phyloP scores from a whole-genome alignment of 108 stramenopile genomes.

The Nitzschia palea region DNA sequence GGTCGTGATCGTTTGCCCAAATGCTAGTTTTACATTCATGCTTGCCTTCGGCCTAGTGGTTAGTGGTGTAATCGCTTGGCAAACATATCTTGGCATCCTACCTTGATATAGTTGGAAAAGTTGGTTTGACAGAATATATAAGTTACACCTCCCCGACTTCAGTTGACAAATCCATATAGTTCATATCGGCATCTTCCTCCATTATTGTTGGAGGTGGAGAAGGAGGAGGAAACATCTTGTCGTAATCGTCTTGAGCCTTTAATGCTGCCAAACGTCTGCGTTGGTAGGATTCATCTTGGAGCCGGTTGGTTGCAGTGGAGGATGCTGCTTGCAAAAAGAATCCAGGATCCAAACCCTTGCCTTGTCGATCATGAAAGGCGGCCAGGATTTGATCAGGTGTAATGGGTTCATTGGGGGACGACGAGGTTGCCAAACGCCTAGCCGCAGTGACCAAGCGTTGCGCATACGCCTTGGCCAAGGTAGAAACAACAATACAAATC shows the following conservation, averaged over 20 bases:
- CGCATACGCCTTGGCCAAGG: slow-evolving; percentile 77
- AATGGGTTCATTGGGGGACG: slow-evolving; percentile 35
- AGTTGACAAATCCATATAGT: slow-evolving; percentile 9
- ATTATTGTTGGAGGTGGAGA: background rate
- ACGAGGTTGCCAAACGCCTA: slow-evolving; percentile 27
- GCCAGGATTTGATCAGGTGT: slow-evolving; percentile 54
- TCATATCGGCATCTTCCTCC: background rate
- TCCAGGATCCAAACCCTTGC: slow-evolving; percentile 75
- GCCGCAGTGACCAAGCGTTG: slow-evolving; percentile 78
- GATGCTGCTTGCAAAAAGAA: slow-evolving; percentile 57
- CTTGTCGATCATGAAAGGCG: slow-evolving; percentile 51
- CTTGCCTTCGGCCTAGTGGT: no score
- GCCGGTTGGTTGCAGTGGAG: background rate
- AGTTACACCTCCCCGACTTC: no score
- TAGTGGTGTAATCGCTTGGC: no score
- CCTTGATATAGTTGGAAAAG: no score
- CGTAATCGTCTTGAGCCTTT: slow-evolving; percentile 60
- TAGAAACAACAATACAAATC: slow-evolving; percentile 67
- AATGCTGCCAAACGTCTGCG: slow-evolving; percentile 43
- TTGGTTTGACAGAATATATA: no score
- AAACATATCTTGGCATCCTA: no score
- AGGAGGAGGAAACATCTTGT: slow-evolving; percentile 11
- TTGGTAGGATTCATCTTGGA: background rate
- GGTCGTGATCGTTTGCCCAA: no score
- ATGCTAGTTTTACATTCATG: no score